phyloP scores from a whole-genome alignment of 805 yeast genomes.

The Candida palmyrensis region DNA sequence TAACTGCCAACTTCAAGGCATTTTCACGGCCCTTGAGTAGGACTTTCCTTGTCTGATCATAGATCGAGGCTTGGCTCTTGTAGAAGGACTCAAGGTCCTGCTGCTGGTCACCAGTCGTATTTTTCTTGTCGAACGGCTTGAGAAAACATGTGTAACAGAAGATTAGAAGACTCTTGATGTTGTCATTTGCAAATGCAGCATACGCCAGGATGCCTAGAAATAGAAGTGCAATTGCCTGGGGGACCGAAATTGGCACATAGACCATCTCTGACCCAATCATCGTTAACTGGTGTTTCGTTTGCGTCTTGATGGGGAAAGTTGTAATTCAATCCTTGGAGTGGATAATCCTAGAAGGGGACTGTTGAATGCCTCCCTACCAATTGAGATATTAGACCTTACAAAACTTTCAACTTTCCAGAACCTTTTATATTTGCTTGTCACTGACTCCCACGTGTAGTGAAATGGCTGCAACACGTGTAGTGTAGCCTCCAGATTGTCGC shows the following conservation, averaged over 20 bases:
- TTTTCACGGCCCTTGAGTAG: constrained; percentile 68
- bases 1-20: constrained; percentile 53
- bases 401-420: too few species aligned
- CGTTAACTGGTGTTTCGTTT: not conserved
- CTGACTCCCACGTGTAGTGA: too few species aligned
- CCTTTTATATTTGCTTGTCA: too few species aligned
- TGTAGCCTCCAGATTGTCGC: too few species aligned
- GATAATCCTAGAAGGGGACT: not conserved
- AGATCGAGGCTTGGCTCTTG: constrained; percentile 70
- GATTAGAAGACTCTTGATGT: constrained; percentile 2
- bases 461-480: too few species aligned
- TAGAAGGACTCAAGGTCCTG: constrained; percentile 65
- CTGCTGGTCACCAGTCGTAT: constrained; percentile 41
- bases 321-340: too few species aligned
- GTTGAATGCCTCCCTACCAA: not conserved
- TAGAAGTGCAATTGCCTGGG: constrained; percentile 2
- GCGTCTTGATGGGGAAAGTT: too few species aligned
- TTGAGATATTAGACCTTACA: too few species aligned
- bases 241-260: not conserved
- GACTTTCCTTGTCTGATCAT: constrained; percentile 64
- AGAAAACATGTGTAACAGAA: constrained; percentile 5
- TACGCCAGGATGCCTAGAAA: not conserved
- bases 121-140: constrained; percentile 4
- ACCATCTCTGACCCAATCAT: constrained; percentile 4
- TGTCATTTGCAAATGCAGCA: constrained; percentile 4